Percentiles rank a stretch among this genome's conserved stretches.
These are phyloP conservation scores for Pseudogymnoascus sp. DNA, from an alignment of 2,329 filamentous ascomycete genomes.

Conservation along the genomic window DNA sequence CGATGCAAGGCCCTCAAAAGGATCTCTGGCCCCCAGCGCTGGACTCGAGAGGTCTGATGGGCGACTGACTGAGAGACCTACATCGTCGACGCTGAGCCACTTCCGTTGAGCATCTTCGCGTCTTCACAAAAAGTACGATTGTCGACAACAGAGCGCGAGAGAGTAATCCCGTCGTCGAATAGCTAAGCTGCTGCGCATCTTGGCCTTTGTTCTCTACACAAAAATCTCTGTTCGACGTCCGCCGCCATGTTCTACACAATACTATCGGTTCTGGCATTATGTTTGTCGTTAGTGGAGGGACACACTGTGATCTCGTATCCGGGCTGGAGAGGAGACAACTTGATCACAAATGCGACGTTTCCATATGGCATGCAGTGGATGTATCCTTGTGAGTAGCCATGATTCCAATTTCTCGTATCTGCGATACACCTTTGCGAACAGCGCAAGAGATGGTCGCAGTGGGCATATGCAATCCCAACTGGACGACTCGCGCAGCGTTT, in stretches of 20 bases:
- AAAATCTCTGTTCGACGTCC: neutral
- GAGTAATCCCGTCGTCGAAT: neutral
- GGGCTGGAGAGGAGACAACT: constrained; percentile 33
- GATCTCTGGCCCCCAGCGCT: constrained; percentile 2
- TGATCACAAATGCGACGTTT: constrained; percentile 29
- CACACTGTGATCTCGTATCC: constrained; percentile 33
- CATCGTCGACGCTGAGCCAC: neutral
- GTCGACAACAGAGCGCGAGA: neutral
- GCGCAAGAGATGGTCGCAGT: neutral
- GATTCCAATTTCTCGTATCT: neutral
- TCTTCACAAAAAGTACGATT: constrained; percentile 2
- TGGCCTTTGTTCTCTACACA: neutral
- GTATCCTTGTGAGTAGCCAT: constrained; percentile 29
- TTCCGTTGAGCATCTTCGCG: neutral
- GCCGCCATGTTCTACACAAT: neutral
- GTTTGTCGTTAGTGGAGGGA: constrained; percentile 31
- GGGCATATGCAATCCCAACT: neutral
- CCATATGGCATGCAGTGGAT: constrained; percentile 32
- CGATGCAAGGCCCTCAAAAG: constrained; percentile 3
- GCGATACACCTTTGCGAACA: neutral
- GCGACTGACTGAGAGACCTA: constrained; percentile 5
- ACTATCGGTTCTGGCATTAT: neutral
- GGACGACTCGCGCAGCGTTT: neutral
- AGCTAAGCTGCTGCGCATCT: constrained; percentile 5
- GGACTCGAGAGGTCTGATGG: constrained; percentile 1